Evolutionary conservation across 352 stramenopile species (phyloP), one percentile per base, ranked within the genome.

Genomic region (Phytophthora melonis): DNA sequence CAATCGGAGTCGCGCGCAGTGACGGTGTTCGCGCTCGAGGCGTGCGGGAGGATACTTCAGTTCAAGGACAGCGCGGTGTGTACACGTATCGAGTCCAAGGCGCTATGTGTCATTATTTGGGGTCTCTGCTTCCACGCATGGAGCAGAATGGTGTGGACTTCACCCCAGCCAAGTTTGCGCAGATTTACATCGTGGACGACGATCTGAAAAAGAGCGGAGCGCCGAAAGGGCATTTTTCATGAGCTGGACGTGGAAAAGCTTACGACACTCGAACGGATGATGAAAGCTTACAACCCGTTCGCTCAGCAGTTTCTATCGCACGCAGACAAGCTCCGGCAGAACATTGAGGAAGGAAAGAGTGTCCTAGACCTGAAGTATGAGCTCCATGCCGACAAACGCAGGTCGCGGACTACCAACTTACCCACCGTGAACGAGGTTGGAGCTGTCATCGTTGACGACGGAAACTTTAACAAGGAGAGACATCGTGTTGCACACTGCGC

Each of bases 101-200:
- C 18, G 50, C 47, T 4, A 60, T 68, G 30, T 32, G 61, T 9
- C 61, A 68, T 18, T 60, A 60, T 13, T 27, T 68, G 49, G 61
- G 61, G 4, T 68, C 61, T n/a, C 13, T 60, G 16, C n/a, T 59
- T 23, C 61, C 30, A 21, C 21, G 5, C 16, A 27, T n/a, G 13
- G 49, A 68, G 18, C 32, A 13, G 0, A 5, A n/a, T 16, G 54
- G 13, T 3, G 19, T 8, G 2, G 47, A 54, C 11, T 49, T 49
- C 16, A 54, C 47, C 13, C 41, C 41, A 6, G 21, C 49, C 3
- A 68, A 68, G 34, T 68, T 68, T 27, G 47, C 61, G 9, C 61
- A 68, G 19, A 68, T 60, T 21, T 68, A 68, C 50, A 60, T 68
- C 30, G 36, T 60, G 1, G 61, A 68, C 32, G 13, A n/a, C 9